phyloP scores from a whole-genome alignment of 148 eudicot genomes.

The Fallopia convolvulus region DNA sequence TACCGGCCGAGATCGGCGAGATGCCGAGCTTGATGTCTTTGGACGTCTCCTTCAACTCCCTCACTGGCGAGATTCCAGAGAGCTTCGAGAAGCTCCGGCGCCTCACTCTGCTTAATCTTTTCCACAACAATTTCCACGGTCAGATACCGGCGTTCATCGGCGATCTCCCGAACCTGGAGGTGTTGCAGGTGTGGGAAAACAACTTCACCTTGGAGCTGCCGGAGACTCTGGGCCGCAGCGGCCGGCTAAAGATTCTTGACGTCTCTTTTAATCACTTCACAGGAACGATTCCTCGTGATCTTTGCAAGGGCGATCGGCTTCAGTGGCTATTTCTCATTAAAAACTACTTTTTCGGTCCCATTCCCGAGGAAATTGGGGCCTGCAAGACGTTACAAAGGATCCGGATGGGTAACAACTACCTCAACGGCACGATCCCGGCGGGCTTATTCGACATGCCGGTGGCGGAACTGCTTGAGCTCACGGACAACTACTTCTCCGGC shows the following conservation, averaged over 20 bases:
- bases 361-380: slow-evolving; percentile 39
- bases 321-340: slow-evolving; percentile 23
- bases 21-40: slow-evolving; percentile 8
- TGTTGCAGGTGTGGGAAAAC: slow-evolving; percentile 41
- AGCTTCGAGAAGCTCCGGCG: slow-evolving; percentile 25
- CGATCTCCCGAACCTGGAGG: slow-evolving; percentile 37
- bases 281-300: slow-evolving; percentile 39
- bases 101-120: slow-evolving; percentile 28
- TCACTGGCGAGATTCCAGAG: slow-evolving; percentile 36
- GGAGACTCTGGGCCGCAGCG: slow-evolving; percentile 38
- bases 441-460: slow-evolving; percentile 37
- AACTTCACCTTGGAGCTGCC: slow-evolving; percentile 44
- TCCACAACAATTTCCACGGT: slow-evolving; percentile 36
- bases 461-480: slow-evolving; percentile 30
- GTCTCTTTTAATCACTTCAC: slow-evolving; percentile 36
- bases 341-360: slow-evolving; percentile 46
- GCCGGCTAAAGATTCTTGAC: slow-evolving; percentile 32
- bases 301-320: slow-evolving; percentile 46
- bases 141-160: slow-evolving; percentile 36
- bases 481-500: slow-evolving; percentile 41
- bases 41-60: slow-evolving; percentile 14
- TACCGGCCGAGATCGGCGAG: slow-evolving; percentile 21
- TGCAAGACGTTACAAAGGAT: slow-evolving; percentile 32
- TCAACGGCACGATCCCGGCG: slow-evolving; percentile 39
- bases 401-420: slow-evolving; percentile 29